These are phyloP conservation scores for Macrolepiota dolichaula DNA, from an alignment of 768 basidiomycete species.

Conservation along the genomic window DNA sequence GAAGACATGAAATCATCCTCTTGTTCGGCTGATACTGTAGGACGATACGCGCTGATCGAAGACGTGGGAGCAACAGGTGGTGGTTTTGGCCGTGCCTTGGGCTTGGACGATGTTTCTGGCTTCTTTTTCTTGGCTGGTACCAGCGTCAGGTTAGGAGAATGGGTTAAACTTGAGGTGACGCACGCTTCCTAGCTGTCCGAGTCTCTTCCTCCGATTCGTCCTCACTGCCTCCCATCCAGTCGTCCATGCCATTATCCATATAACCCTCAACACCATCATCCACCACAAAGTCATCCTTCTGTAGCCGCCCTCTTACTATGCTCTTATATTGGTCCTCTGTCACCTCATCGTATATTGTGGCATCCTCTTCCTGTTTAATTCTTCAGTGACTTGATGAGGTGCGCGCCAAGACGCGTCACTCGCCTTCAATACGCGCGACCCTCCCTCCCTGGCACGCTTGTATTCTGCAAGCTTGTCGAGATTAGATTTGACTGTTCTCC, in stretches of 20 bases:
- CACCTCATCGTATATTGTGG: constrained; percentile 82
- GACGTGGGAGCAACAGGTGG: constrained; percentile 51
- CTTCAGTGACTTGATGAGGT: neutral
- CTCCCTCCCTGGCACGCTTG: constrained; percentile 58
- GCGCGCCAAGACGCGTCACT: constrained; percentile 17
- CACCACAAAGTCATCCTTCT: constrained; percentile 90
- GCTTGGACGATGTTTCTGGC: constrained; percentile 29
- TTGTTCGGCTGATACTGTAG: constrained; percentile 68
- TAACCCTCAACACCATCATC: constrained; percentile 93
- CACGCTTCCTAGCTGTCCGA: constrained; percentile 42
- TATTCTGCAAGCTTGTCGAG: constrained; percentile 56
- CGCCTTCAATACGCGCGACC: constrained; percentile 57
- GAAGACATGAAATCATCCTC: constrained; percentile 89
- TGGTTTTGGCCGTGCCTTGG: constrained; percentile 45
- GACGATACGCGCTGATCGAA: constrained; percentile 79
- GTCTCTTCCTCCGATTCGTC: constrained; percentile 47
- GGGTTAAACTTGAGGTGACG: constrained; percentile 33
- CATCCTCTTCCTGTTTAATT: constrained; percentile 47
- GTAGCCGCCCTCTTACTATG: constrained; percentile 80
- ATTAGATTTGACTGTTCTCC: constrained; percentile 36
- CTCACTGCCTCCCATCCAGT: constrained; percentile 65
- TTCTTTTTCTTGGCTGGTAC: constrained; percentile 34
- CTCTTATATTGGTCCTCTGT: constrained; percentile 84
- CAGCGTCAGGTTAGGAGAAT: neutral
- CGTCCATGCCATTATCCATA: constrained; percentile 95